Conservation (phyloP, 768 basidiomycete genomes). For the Phylloporus sp. region DNA sequence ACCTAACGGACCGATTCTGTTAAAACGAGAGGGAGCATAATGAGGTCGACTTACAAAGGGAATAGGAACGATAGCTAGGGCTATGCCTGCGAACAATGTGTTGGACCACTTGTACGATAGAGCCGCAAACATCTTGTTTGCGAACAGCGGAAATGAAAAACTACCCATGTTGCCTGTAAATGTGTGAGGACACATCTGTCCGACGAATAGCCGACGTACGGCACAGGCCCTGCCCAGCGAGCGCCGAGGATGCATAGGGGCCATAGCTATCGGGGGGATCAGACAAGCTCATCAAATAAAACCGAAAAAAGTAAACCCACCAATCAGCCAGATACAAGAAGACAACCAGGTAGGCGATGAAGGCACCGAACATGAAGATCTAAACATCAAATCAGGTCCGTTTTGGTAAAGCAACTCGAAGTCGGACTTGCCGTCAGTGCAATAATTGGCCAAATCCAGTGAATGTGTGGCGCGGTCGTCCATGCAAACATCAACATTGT, state of each 20-base stretch:
- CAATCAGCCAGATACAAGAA: conserved; percentile 61
- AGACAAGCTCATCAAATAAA: background rate
- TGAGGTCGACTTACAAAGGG: conserved; percentile 41
- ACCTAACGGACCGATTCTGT: conserved; percentile 9
- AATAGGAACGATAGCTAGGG: conserved; percentile 48
- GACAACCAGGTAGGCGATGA: conserved; percentile 49
- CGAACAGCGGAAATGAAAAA: conserved; percentile 58
- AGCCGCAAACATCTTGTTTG: conserved; percentile 48
- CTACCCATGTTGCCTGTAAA: conserved; percentile 45
- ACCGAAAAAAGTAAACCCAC: conserved; percentile 27
- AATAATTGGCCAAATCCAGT: conserved; percentile 49
- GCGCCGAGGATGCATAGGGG: conserved; percentile 58
- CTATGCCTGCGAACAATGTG: conserved; percentile 49
- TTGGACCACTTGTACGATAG: conserved; percentile 59
- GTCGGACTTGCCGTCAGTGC: conserved; percentile 8
- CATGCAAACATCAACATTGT: conserved; percentile 70
- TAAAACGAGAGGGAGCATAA: background rate
- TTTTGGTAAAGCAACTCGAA: background rate
- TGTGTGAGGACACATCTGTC: background rate
- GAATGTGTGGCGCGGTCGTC: conserved; percentile 48
- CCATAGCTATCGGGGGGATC: conserved; percentile 37
- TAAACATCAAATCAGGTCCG: conserved; percentile 11
- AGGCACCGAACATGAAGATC: conserved; percentile 48
- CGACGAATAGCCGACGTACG: conserved; percentile 32
- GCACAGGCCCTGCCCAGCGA: conserved; percentile 59